Evolutionary conservation across 1,139 yeast genomes (phyloP).

Genomic region (Suhomyces panamericanus): DNA sequence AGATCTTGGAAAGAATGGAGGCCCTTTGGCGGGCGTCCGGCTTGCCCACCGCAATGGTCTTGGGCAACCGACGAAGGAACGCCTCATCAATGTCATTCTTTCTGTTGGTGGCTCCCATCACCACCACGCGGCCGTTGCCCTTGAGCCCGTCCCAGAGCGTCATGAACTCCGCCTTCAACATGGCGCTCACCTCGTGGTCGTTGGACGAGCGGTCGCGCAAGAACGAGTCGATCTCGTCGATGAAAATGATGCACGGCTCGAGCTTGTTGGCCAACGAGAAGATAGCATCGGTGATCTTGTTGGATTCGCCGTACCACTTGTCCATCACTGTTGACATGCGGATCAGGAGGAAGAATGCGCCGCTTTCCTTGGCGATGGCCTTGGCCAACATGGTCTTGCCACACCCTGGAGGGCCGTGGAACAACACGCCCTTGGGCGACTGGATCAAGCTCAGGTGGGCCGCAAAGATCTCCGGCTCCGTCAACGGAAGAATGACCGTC

Average conservation of each 20-base stretch:
- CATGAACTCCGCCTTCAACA: constrained; percentile 96
- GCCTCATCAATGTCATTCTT: constrained; percentile 92
- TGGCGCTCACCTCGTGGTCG: constrained; percentile 96
- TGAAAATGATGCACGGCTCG: constrained; percentile 92
- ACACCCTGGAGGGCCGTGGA: constrained; percentile 97
- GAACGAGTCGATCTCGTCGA: constrained; percentile 95
- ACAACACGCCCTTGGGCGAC: constrained; percentile 91
- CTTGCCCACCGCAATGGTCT: constrained; percentile 75
- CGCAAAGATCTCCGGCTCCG: constrained; percentile 65
- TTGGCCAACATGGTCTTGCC: constrained; percentile 98
- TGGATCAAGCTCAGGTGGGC: constrained; percentile 67
- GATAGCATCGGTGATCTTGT: constrained; percentile 90
- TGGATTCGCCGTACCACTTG: constrained; percentile 97
- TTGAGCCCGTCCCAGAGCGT: constrained; percentile 95
- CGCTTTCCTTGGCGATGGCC: constrained; percentile 89
- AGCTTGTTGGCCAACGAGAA: constrained; percentile 87
- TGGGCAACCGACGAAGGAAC: constrained; percentile 89
- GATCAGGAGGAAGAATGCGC: constrained; percentile 87
- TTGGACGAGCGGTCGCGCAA: constrained; percentile 78
- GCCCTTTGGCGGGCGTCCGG: constrained; percentile 72
- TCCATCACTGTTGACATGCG: constrained; percentile 96
- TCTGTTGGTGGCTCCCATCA: constrained; percentile 94
- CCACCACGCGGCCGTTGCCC: constrained; percentile 74
- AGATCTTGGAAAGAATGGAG: constrained; percentile 64
- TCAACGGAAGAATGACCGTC: constrained; percentile 83